Percentiles rank a stretch among this genome's conserved stretches.
These are phyloP conservation scores for Amaranthus cruentus DNA, from an alignment of 148 eudicot species.

Conservation along the genomic window DNA sequence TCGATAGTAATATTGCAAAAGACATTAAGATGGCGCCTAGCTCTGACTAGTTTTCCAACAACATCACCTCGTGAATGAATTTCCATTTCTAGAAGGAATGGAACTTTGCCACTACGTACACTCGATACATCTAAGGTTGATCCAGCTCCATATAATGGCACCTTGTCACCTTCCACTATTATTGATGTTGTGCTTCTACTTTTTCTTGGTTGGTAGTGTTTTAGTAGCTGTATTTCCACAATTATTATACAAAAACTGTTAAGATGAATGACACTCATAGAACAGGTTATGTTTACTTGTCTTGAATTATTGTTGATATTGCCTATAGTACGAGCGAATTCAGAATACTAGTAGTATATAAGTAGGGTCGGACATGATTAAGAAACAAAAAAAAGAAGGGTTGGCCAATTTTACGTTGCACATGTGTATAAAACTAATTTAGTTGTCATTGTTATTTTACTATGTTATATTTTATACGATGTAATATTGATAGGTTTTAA, in stretches of 20 bases:
- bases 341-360: no score
- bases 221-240: slow-evolving; percentile 43
- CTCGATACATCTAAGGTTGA: slow-evolving; percentile 38
- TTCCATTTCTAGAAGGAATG: slow-evolving; percentile 54
- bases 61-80: slow-evolving; percentile 57
- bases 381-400: no score
- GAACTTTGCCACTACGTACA: slow-evolving; percentile 36
- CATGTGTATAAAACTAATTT: no score
- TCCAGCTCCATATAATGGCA: slow-evolving; percentile 94
- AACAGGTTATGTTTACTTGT: background rate
- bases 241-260: background rate
- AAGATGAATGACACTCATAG: background rate
- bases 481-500: no score
- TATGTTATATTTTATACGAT: no score
- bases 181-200: slow-evolving; percentile 44
- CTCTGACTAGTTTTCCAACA: slow-evolving; percentile 77
- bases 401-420: no score
- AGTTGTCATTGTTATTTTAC: no score
- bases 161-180: slow-evolving; percentile 51
- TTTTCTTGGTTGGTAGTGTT: slow-evolving; percentile 78
- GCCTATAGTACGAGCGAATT: no score
- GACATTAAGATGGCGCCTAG: slow-evolving; percentile 40
- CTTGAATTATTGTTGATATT: no score
- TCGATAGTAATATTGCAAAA: slow-evolving; percentile 59
- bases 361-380: no score